Percentiles rank a stretch among this genome's conserved stretches.
These are phyloP conservation scores for Breviolum minutum DNA, from an alignment of 73 alveolate species.

Conservation along the genomic window DNA sequence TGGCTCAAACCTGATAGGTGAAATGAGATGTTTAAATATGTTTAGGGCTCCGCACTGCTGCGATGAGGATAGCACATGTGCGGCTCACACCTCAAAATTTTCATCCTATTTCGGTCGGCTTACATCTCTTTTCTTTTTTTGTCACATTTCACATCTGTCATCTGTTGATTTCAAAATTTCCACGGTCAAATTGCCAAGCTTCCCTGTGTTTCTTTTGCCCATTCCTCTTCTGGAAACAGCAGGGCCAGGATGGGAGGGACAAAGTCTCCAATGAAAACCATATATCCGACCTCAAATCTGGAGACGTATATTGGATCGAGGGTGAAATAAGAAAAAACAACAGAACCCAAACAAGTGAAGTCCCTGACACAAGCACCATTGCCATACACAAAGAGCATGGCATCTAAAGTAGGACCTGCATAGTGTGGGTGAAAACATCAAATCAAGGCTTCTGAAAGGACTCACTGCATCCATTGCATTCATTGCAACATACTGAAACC, in stretches of 20 bases:
- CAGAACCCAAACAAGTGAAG: no score
- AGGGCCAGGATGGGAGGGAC: constrained; percentile 58
- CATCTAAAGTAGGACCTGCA: constrained; percentile 52
- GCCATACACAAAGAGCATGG: constrained; percentile 72
- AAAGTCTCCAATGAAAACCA: constrained; percentile 92
- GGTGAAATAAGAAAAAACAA: neutral
- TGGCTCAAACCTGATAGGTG: no score
- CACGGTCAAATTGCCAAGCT: neutral
- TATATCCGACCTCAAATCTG: constrained; percentile 57
- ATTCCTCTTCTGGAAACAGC: constrained; percentile 35
- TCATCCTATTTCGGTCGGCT: no score
- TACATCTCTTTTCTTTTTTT: no score
- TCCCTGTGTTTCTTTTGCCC: constrained; percentile 68
- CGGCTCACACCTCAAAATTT: constrained; percentile 9
- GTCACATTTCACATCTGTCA: no score
- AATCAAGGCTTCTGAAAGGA: neutral
- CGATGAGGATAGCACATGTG: constrained; percentile 9
- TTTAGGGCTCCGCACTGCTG: neutral
- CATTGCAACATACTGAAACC: neutral
- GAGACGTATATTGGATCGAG: neutral
- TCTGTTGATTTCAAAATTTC: no score
- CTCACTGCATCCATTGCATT: neutral
- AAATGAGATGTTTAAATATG: no score
- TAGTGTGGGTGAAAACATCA: neutral
- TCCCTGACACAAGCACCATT: constrained; percentile 60